phyloP scores from a whole-genome alignment of 345 rosid species.

The Raphanus sativus region DNA sequence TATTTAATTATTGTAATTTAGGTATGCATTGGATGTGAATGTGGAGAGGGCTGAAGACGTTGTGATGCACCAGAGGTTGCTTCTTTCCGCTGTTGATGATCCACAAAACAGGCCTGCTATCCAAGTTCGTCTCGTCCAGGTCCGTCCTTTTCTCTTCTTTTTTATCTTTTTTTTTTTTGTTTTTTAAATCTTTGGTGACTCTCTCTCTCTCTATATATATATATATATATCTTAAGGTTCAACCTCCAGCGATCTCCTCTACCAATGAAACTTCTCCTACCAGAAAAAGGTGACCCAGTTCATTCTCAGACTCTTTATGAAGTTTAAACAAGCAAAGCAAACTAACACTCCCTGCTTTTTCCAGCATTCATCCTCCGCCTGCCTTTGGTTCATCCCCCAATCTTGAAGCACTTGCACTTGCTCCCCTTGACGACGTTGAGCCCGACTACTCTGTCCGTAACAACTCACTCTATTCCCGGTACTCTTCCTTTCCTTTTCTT shows the following conservation, averaged over 20 bases:
- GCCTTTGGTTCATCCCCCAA: slow-evolving; percentile 96
- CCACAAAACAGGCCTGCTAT: slow-evolving; percentile 35
- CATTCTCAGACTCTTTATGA: neutral
- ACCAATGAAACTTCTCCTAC: slow-evolving; percentile 31
- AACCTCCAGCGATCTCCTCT: slow-evolving; percentile 48
- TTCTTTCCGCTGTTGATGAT: slow-evolving; percentile 37
- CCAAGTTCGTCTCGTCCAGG: slow-evolving; percentile 63
- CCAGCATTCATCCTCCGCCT: slow-evolving; percentile 94
- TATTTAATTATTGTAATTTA: too few species aligned
- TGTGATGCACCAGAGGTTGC: slow-evolving; percentile 57
- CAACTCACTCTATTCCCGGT: slow-evolving; percentile 27
- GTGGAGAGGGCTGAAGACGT: slow-evolving; percentile 97
- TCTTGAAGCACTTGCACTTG: slow-evolving; percentile 77
- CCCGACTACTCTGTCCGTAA: slow-evolving; percentile 81
- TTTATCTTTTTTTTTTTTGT: slow-evolving; percentile 7
- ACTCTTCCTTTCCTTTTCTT: neutral
- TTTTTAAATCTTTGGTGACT: slow-evolving; percentile 26
- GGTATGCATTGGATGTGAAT: slow-evolving; percentile 97
- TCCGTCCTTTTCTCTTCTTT: neutral
- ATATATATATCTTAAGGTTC: slow-evolving; percentile 47
- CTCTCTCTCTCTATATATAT: neutral
- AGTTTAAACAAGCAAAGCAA: neutral
- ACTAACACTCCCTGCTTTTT: neutral
- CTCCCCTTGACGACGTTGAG: slow-evolving; percentile 50
- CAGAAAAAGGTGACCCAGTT: slow-evolving; percentile 51